Evolutionary conservation across 169 alveolate species (phyloP).

Genomic region (Cryptosporidium xiaoi): DNA sequence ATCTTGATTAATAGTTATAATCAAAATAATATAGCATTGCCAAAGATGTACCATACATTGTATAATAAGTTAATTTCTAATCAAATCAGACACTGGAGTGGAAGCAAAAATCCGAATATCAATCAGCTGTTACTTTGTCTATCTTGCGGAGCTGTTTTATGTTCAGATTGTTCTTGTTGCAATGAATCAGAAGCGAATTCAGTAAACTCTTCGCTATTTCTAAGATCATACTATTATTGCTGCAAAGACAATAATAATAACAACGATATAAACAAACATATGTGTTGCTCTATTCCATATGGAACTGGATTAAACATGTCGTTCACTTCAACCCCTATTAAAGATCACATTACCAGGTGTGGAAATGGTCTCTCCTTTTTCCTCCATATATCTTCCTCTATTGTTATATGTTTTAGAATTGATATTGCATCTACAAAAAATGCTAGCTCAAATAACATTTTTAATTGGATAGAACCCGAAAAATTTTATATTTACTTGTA

Average conservation of each 20-base stretch:
- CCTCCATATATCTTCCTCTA: conserved; percentile 53
- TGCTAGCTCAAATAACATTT: neutral
- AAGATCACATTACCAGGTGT: conserved; percentile 48
- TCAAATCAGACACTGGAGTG: conserved; percentile 35
- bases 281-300: conserved; percentile 40
- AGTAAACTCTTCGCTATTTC: neutral
- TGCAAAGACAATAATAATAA: neutral
- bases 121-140: conserved; percentile 35
- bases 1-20: conserved; percentile 1
- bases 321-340: conserved; percentile 21
- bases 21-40: conserved; percentile 16
- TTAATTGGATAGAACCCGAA: conserved; percentile 39
- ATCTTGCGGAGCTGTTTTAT: conserved; percentile 38
- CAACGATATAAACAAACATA: neutral
- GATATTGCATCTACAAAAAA: conserved; percentile 35
- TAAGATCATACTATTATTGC: conserved; percentile 41
- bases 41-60: conserved; percentile 35
- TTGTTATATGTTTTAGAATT: conserved; percentile 28
- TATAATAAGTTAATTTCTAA: conserved; percentile 47
- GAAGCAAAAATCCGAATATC: neutral
- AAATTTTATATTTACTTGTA: conserved; percentile 7
- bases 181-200: conserved; percentile 35
- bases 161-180: conserved; percentile 47
- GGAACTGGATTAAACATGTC: conserved; percentile 39
- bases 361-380: conserved; percentile 60